These are phyloP conservation scores for Physcia stellaris DNA, from an alignment of 495 filamentous ascomycete species.

Conservation along the genomic window DNA sequence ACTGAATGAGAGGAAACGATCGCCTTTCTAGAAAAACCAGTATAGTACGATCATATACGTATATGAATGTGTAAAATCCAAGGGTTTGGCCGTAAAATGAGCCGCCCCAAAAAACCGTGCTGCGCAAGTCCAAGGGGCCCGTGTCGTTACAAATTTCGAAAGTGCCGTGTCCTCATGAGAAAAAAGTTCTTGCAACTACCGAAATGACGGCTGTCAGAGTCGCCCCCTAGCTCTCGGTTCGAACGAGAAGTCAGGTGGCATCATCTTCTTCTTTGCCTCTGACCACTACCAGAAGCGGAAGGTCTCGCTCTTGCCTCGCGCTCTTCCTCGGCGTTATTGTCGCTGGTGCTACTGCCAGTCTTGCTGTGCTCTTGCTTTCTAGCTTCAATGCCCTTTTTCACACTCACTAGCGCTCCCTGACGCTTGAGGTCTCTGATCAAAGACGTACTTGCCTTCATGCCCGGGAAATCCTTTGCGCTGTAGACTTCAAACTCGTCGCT, in stretches of 20 bases:
- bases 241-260: not conserved
- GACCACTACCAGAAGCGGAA: constrained; percentile 3
- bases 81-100: too few relatives aligned
- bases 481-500: constrained; percentile 59
- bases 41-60: too few relatives aligned
- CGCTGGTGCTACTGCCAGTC: constrained; percentile 8
- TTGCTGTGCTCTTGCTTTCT: constrained; percentile 1
- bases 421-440: constrained; percentile 15
- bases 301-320: constrained; percentile 3
- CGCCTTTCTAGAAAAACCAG: too few relatives aligned
- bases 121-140: too few relatives aligned
- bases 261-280: constrained; percentile 3
- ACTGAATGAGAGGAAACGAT: too few relatives aligned
- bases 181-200: too few relatives aligned
- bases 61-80: too few relatives aligned
- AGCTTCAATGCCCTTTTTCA: constrained; percentile 16
- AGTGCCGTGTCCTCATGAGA: too few relatives aligned
- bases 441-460: constrained; percentile 49
- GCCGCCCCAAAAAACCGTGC: too few relatives aligned
- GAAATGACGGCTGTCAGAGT: too few relatives aligned
- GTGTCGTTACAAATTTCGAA: too few relatives aligned
- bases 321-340: constrained; percentile 8
- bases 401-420: constrained; percentile 16
- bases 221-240: not conserved
- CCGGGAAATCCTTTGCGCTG: constrained; percentile 93